These are phyloP conservation scores for Senecio squalidus DNA, from an alignment of 140 eudicot species.

Conservation along the genomic window DNA sequence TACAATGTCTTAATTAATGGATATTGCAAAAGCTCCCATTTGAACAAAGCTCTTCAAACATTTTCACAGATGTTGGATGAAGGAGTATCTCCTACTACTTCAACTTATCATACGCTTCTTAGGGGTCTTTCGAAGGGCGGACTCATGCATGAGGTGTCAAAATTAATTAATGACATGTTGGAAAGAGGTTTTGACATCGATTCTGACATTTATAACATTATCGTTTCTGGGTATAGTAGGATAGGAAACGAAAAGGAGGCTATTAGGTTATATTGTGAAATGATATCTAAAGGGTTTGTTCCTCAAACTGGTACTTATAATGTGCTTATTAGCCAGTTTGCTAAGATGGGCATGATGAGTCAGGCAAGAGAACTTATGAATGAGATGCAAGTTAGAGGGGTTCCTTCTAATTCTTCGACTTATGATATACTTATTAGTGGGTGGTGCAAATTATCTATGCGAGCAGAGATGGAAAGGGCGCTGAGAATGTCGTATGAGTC, in stretches of 20 bases:
- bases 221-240: conserved; percentile 72
- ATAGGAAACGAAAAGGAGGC: conserved; percentile 68
- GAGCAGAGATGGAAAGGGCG: conserved; percentile 43
- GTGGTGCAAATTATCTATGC: conserved; percentile 61
- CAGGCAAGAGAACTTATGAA: conserved; percentile 89
- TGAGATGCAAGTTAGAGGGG: conserved; percentile 84
- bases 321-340: conserved; percentile 71
- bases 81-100: conserved; percentile 58
- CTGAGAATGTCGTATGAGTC: conserved; percentile 37
- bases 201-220: conserved; percentile 50
- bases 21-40: conserved; percentile 65
- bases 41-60: conserved; percentile 47
- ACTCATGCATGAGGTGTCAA: conserved; percentile 38
- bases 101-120: conserved; percentile 74
- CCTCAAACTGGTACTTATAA: conserved; percentile 71
- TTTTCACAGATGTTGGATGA: conserved; percentile 57
- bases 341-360: conserved; percentile 76
- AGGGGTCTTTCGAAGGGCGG: conserved; percentile 56
- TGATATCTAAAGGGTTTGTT: conserved; percentile 79
- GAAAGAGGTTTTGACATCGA: conserved; percentile 52
- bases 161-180: conserved; percentile 54
- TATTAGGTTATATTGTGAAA: conserved; percentile 81
- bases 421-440: conserved; percentile 81
- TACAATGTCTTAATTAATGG: conserved; percentile 76
- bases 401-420: conserved; percentile 62